These are phyloP conservation scores for Cercospora sojina DNA, from an alignment of 2,329 filamentous ascomycete species.

Conservation along the genomic window DNA sequence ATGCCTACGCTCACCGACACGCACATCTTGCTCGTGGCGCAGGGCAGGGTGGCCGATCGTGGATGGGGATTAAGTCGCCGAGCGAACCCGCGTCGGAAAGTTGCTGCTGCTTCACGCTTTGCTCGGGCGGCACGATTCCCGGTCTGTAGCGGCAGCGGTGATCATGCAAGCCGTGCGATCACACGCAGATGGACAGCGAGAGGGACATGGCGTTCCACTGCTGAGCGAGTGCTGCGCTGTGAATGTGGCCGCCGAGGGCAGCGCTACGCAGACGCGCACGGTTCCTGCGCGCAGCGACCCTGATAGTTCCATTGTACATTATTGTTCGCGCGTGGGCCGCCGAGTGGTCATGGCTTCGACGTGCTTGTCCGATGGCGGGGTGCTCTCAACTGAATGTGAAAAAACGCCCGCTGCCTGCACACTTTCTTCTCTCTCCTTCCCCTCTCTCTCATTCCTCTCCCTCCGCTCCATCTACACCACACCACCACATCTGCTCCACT, in stretches of 20 bases:
- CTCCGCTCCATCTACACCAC: neutral
- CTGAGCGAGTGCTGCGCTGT: neutral
- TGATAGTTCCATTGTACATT: too few relatives aligned
- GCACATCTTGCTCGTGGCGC: neutral
- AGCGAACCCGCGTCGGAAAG: neutral
- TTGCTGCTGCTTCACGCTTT: neutral
- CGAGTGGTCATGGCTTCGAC: neutral
- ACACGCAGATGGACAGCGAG: neutral
- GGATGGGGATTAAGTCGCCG: constrained; percentile 7
- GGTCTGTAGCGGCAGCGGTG: neutral
- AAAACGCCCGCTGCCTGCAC: neutral
- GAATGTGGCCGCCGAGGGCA: neutral
- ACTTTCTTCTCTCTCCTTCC: neutral
- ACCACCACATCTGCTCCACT: neutral
- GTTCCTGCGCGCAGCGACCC: neutral
- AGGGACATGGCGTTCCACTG: neutral
- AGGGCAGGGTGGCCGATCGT: neutral
- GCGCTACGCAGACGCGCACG: neutral
- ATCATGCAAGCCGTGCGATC: neutral
- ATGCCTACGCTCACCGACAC: neutral
- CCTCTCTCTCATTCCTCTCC: neutral
- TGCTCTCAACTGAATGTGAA: neutral
- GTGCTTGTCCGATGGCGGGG: constrained; percentile 12
- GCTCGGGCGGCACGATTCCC: neutral
- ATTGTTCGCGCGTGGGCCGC: constrained; percentile 5